These are phyloP conservation scores for Cryptosporidium baileyi DNA, from an alignment of 169 alveolate genomes.

Conservation along the genomic window DNA sequence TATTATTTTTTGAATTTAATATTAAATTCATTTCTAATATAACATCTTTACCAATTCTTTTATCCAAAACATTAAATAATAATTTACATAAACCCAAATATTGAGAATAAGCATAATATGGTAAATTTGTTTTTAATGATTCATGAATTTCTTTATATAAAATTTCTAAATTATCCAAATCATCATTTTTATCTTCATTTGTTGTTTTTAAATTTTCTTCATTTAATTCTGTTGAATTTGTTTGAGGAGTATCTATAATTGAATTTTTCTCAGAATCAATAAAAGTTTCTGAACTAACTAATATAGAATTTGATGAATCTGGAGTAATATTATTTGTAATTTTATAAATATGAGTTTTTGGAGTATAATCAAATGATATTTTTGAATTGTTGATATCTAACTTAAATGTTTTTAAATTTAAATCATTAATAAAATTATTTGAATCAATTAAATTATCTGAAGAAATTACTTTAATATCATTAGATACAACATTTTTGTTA, in stretches of 20 bases:
- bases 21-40: constrained; percentile 14
- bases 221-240: neutral
- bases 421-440: too few relatives aligned
- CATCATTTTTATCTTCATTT: neutral
- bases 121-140: neutral
- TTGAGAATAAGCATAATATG: constrained; percentile 33
- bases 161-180: constrained; percentile 22
- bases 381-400: neutral
- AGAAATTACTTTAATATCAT: too few relatives aligned
- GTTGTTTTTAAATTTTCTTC: neutral
- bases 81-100: constrained; percentile 7
- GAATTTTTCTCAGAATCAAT: neutral
- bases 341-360: neutral
- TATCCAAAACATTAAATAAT: neutral
- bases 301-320: neutral
- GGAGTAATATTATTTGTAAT: neutral
- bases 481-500: too few relatives aligned
- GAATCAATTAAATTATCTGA: too few relatives aligned
- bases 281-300: neutral
- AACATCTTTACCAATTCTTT: neutral
- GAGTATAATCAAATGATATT: neutral
- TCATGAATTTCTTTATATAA: neutral
- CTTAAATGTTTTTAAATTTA: constrained; percentile 4
- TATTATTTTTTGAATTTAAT: neutral
- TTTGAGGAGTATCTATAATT: neutral